phyloP scores from a whole-genome alignment of 73 alveolate species.

The Paraurostyla sp. region DNA sequence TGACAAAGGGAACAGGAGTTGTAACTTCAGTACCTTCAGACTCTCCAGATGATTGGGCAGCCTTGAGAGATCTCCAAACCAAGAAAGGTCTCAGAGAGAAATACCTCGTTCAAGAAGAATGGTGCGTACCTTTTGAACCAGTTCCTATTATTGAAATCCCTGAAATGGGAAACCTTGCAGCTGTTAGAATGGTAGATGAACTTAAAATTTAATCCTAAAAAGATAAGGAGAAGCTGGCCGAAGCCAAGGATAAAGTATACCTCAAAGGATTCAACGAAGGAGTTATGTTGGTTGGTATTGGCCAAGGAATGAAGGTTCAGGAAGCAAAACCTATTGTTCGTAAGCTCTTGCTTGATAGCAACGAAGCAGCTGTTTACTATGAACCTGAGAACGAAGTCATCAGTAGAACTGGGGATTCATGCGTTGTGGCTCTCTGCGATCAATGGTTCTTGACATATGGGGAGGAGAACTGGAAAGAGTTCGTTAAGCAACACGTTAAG shows the following conservation, averaged over 20 bases:
- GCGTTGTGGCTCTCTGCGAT: conserved; percentile 99
- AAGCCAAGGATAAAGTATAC: conserved; percentile 96
- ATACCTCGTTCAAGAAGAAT: conserved; percentile 89
- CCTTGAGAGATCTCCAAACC: conserved; percentile 91
- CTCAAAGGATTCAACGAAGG: conserved; percentile 97
- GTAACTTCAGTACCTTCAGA: conserved; percentile 99
- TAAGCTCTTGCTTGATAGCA: conserved; percentile 81
- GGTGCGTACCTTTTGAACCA: conserved; percentile 93
- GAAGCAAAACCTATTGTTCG: conserved; percentile 91
- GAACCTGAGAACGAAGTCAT: conserved; percentile 98
- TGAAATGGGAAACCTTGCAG: conserved; percentile 86
- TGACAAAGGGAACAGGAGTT: conserved; percentile 98
- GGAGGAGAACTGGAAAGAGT: conserved; percentile 95
- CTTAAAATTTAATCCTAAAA: conserved; percentile 88
- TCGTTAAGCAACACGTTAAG: conserved; percentile 90
- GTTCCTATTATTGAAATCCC: conserved; percentile 95
- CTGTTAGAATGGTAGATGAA: conserved; percentile 87
- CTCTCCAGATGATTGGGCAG: conserved; percentile 98
- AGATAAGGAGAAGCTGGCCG: conserved; percentile 90
- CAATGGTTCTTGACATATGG: conserved; percentile 99
- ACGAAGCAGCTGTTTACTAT: conserved; percentile 92
- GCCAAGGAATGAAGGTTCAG: conserved; percentile 87
- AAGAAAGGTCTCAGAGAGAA: conserved; percentile 91
- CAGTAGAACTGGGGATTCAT: conserved; percentile 98
- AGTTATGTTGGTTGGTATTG: conserved; percentile 89